These are phyloP conservation scores for Mycena olivaceomarginata DNA, from an alignment of 768 basidiomycete species.

Conservation along the genomic window DNA sequence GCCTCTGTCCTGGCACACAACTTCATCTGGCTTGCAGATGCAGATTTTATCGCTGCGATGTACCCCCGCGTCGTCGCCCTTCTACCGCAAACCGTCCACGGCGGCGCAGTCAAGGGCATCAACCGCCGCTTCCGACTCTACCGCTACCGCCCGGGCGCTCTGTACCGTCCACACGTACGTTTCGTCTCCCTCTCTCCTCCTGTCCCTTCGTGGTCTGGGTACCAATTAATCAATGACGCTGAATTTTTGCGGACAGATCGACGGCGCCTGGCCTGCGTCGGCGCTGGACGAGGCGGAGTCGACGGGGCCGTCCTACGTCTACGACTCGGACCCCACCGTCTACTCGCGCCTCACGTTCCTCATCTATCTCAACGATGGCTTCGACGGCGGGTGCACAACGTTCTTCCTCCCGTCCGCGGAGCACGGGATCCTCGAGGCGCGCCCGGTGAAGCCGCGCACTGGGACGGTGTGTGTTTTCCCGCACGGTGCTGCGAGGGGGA, in stretches of 20 bases:
- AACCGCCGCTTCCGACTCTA: slow-evolving; percentile 71
- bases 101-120: slow-evolving; percentile 67
- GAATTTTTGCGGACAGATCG: slow-evolving; percentile 56
- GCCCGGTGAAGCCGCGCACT: slow-evolving; percentile 66
- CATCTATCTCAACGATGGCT: slow-evolving; percentile 71
- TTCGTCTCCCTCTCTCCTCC: neutral
- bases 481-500: slow-evolving; percentile 59
- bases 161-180: slow-evolving; percentile 69
- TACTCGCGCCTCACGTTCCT: slow-evolving; percentile 70
- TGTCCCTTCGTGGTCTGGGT: neutral
- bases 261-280: slow-evolving; percentile 73
- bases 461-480: slow-evolving; percentile 73
- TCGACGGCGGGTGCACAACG: slow-evolving; percentile 70
- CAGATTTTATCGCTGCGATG: slow-evolving; percentile 61
- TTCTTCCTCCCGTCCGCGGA: slow-evolving; percentile 70
- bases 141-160: slow-evolving; percentile 68
- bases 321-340: slow-evolving; percentile 68
- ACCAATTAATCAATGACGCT: neutral
- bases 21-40: slow-evolving; percentile 73
- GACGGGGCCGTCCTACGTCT: slow-evolving; percentile 64
- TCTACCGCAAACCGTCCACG: slow-evolving; percentile 62
- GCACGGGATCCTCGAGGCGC: slow-evolving; percentile 66
- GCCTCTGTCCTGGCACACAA: slow-evolving; percentile 69
- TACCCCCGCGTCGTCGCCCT: slow-evolving; percentile 64
- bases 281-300: slow-evolving; percentile 63